A percentile compares a stretch with the other conserved stretches of the same genome.
phyloP scores from a whole-genome alignment of 2,329 filamentous ascomycete species.

The Verticillium tricorpus region DNA sequence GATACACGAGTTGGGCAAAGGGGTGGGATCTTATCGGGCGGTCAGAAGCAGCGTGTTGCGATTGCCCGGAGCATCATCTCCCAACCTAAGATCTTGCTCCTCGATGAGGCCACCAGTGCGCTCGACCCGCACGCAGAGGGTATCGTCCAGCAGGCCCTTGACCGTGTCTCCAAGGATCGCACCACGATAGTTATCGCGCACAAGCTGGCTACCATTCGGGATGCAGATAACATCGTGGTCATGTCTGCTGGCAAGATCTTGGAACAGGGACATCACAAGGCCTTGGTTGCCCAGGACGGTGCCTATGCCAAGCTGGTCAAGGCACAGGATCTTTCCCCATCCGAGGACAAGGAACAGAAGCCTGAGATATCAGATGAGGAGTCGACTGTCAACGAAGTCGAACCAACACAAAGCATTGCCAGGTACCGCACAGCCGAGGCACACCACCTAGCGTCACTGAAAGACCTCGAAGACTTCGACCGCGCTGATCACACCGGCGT shows the following conservation, averaged over 20 bases:
- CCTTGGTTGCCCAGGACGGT: constrained; percentile 7
- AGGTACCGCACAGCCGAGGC: background rate
- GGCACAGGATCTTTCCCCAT: constrained; percentile 13
- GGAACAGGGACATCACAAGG: constrained; percentile 19
- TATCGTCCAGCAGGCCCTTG: constrained; percentile 50
- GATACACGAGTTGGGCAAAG: constrained; percentile 57
- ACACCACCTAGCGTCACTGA: background rate
- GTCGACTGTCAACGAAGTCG: background rate
- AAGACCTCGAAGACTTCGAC: constrained; percentile 6
- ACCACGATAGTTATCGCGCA: constrained; percentile 45
- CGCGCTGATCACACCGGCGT: constrained; percentile 4
- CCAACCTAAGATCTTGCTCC: constrained; percentile 46
- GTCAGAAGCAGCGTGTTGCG: constrained; percentile 59
- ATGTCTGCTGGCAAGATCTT: constrained; percentile 19
- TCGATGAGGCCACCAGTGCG: constrained; percentile 63
- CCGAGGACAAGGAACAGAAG: background rate
- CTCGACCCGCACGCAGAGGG: constrained; percentile 32
- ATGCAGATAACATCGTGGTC: constrained; percentile 23
- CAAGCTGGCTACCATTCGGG: constrained; percentile 15
- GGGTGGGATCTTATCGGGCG: constrained; percentile 58
- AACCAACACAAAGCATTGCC: background rate
- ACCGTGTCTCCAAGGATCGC: constrained; percentile 45
- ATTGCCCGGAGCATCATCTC: constrained; percentile 42
- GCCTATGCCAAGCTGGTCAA: constrained; percentile 17
- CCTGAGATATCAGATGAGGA: constrained; percentile 10